Base-by-base conservation (phyloP, 1,284 basidiomycete species). In the Moniliophthora roreri region DNA sequence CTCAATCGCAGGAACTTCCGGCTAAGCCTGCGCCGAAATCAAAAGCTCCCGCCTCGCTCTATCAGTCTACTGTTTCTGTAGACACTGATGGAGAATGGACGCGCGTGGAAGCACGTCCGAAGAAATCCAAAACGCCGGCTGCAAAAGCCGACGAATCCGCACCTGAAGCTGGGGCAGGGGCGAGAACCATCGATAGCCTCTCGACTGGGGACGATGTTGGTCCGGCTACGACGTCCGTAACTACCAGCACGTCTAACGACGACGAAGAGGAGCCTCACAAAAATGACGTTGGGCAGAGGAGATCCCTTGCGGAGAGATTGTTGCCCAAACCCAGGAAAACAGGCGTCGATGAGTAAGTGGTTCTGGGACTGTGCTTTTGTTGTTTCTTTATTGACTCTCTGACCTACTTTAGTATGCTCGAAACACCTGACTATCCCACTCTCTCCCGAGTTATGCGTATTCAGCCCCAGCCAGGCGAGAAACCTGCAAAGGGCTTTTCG, bases 401-500 rank as follows among this genome's bases (percentile, higher is more conserved):
- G 42, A n/a, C 9, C 34, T 34, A 38, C 9, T 24, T 28, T 42
- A 89, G 87, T 61, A 82, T 86, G 79, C 71, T 86, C 44, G 80
- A 83, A 58, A 75, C 73, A 18, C 72, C 85, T 2, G 80, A 85
- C 60, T 66, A 79, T 56, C 81, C 82, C 2, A 69, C 74, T 2
- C 48, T 82, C 7, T 70, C 82, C 9, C 81, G 83, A 34, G 84
- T 89, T 46, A 80, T 87, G 73, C 82, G 82, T 11, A 76, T 88
- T 2, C 75, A 76, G 55, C 80, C 87, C 4, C 66, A 61, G 3
- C 69, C 79, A 13, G 75, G 74, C 49, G 82, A 87, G 54, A 70
- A 75, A 40, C 85, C 86, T 15, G 82, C 79, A 3, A 67, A 73
- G 10, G 86, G 86, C 0, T 87, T 85, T 66, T 81, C 85, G 0